Base-by-base conservation (phyloP, 1,284 basidiomycete species). In the Coriolopsis trogii region DNA sequence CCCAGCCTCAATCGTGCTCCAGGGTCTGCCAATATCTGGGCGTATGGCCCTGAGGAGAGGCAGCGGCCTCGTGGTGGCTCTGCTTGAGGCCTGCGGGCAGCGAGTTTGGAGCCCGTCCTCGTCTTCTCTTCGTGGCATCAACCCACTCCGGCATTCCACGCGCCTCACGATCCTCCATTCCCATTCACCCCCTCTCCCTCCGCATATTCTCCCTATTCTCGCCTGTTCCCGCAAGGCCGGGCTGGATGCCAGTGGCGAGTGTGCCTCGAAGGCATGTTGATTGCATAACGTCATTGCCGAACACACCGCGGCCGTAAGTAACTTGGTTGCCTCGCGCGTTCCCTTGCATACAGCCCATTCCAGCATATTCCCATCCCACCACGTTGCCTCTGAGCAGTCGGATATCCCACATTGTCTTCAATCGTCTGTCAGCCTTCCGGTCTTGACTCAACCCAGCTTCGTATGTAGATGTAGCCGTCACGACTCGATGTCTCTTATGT, bases 31-130 rank as follows among this genome's bases (percentile, higher is more conserved):
- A 59, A 25, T 46, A 59, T 59, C 48, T 59, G 57, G 57, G 44
- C 57, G 46, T 43, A 43, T 24, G 51, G 57, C 51, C 57, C 57
- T 21, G 57, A 59, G 48, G 57, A 59, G 51, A 37, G 57, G n/a
- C n/a, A n/a, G n/a, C n/a, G n/a, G 49, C 53, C 57, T 38, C 57
- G 57, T 46, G 57, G 57, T 36, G 53, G 53, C 29, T 43, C 56
- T 29, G 36, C 56, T 23, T 58, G 42, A 41, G 37, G 40, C 33
- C 18, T 29, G 24, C 21, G 23, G 23, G 13, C 42, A 25, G 31
- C 18, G 12, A 15, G 7, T 24, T n/a, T 34, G 2, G 21, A n/a
- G 12, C 6, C 20, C 29, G 18, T 21, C 30, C 30, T 6, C 30
- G 30, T 33, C 21, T 34, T 36, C 40, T 36, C 44, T 36, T 50